Evolutionary conservation across 2,329 filamentous ascomycete genomes (phyloP), one percentile per base, ranked within the genome.

Genomic region (Venturia aucupariae): DNA sequence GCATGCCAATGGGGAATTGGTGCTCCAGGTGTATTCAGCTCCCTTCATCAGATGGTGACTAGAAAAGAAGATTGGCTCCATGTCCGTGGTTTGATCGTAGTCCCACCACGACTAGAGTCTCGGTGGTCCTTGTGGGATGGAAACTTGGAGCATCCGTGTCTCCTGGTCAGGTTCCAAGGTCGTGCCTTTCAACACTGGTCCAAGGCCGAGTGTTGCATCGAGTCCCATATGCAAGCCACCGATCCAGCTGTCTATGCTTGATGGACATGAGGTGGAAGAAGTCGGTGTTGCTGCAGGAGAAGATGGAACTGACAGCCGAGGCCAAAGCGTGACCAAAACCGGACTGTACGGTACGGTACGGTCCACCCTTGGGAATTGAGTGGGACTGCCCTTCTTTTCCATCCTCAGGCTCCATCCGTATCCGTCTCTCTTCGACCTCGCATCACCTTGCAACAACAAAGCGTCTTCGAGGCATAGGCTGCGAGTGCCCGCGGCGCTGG

Each of bases 391-490:
- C n/a, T n/a, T n/a, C n/a, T n/a, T n/a, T n/a, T n/a, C n/a, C n/a
- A n/a, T n/a, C n/a, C n/a, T n/a, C n/a, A n/a, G n/a, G n/a, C n/a
- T n/a, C n/a, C n/a, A n/a, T n/a, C n/a, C n/a, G n/a, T n/a, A n/a
- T n/a, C n/a, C n/a, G 10, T 35, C 51, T 35, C 27, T 19, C 51
- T 32, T 10, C 44, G 8, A 10, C 44, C 44, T 46, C 44, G 44
- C 46, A 51, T 51, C 46, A 15, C 46, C 46, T 35, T 57, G 51
- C 51, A 57, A 32, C 51, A 35, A 35, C 51, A 57, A 57, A 35
- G 17, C 27, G 22, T 5, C 17, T 22, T 35, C 27, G 27, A 57
- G 51, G 2, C 51, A 57, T 35, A 35, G 15, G 5, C n/a, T 57
- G 51, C 51, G 30, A 35, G 30, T 22, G 30, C 51, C 51, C 51